Evolutionary conservation across 176 grass and related monocot genomes (phyloP).

Genomic region (Ampelocalamus luodianensis): DNA sequence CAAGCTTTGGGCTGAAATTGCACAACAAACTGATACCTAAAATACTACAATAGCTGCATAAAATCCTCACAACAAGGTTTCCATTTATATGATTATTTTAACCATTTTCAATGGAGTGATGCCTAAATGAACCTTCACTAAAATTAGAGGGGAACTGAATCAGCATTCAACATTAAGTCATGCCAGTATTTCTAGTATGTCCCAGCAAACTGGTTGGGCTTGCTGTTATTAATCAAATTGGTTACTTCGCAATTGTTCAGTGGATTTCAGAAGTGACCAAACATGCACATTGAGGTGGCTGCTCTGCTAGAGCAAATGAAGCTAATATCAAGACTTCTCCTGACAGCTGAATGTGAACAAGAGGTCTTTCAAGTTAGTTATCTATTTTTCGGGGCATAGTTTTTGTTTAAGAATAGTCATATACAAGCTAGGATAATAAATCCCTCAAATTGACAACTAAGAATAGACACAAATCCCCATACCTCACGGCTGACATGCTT

Average conservation of each 20-base stretch:
- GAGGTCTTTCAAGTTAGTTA: background rate
- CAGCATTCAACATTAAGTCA: background rate
- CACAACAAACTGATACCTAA: background rate
- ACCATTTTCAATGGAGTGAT: background rate
- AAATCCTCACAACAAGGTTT: background rate
- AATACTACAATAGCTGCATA: background rate
- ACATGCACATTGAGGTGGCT: background rate
- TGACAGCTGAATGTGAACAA: background rate
- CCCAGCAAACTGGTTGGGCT: background rate
- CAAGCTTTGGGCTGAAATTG: background rate
- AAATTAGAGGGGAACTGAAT: background rate
- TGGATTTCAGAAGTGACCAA: background rate
- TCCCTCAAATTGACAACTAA: background rate
- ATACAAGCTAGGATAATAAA: no score
- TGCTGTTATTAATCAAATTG: background rate
- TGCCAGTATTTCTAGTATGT: background rate
- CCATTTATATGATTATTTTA: background rate
- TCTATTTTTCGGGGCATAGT: background rate
- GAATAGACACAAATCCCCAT: background rate
- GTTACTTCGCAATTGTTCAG: background rate
- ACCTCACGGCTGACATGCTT: constrained; percentile 93
- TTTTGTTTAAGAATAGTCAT: background rate
- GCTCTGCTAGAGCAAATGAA: background rate
- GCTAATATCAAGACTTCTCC: background rate
- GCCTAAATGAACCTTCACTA: background rate